Evolutionary conservation across 139 green algal species (phyloP).

Genomic region (Limnomonas spitsbergensis): DNA sequence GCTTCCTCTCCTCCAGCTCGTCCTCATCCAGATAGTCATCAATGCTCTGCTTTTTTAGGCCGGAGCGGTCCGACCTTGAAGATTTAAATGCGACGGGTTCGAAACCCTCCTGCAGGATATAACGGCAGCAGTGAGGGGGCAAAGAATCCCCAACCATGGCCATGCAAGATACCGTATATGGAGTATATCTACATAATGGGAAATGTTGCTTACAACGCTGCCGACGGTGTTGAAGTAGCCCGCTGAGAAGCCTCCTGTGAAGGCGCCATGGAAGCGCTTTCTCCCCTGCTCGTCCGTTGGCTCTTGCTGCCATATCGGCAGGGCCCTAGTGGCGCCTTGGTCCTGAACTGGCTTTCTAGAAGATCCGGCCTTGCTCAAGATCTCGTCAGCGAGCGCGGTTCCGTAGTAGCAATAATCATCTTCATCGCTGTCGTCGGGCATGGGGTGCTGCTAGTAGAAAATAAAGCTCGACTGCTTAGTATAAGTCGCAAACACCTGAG

Average conservation of each 20-base stretch:
- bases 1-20: constrained; percentile 70
- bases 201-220: constrained; percentile 49
- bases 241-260: constrained; percentile 90
- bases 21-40: constrained; percentile 95
- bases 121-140: background rate
- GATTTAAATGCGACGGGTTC: constrained; percentile 73
- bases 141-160: background rate
- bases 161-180: too few species aligned
- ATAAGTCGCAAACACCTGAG: too few species aligned
- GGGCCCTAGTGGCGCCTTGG: constrained; percentile 15
- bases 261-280: constrained; percentile 88
- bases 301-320: constrained; percentile 68
- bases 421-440: constrained; percentile 7
- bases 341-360: constrained; percentile 47
- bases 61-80: constrained; percentile 46
- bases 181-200: background rate
- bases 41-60: constrained; percentile 54
- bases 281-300: constrained; percentile 68
- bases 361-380: constrained; percentile 30
- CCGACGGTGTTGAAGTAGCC: constrained; percentile 95
- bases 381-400: constrained; percentile 62
- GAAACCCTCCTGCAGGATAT: constrained; percentile 62
- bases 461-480: too few species aligned
- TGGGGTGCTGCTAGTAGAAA: too few species aligned
- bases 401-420: constrained; percentile 72